A percentile compares a stretch with the other conserved stretches of the same genome.
phyloP scores from a whole-genome alignment of 1,284 basidiomycete genomes.

The Cutaneotrichosporon cavernicola region DNA sequence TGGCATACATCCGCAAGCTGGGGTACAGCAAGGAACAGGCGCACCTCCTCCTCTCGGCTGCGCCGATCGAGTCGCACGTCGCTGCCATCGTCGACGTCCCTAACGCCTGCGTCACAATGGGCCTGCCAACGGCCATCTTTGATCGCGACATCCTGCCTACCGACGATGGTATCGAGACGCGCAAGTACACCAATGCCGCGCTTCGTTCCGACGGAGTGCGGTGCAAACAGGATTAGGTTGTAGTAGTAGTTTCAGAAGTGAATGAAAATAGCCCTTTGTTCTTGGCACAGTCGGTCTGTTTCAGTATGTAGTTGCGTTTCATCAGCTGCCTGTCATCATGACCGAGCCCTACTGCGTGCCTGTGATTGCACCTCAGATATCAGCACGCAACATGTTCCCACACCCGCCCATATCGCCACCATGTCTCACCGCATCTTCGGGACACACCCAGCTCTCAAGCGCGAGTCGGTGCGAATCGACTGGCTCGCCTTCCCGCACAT shows the following conservation, averaged over 20 bases:
- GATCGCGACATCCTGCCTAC: slow-evolving; percentile 57
- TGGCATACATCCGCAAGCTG: slow-evolving; percentile 62
- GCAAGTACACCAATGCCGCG: slow-evolving; percentile 65
- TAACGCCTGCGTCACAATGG: slow-evolving; percentile 34
- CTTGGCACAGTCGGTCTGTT: background rate
- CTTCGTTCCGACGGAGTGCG: slow-evolving; percentile 62
- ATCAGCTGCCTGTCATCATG: background rate
- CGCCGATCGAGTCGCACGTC: slow-evolving; percentile 61
- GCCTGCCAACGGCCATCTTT: slow-evolving; percentile 35
- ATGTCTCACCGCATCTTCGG: background rate
- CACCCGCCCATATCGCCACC: background rate
- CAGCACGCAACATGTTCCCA: too few relatives aligned
- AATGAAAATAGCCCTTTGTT: background rate
- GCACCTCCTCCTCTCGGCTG: slow-evolving; percentile 70
- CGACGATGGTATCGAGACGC: slow-evolving; percentile 61
- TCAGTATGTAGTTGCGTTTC: too few relatives aligned
- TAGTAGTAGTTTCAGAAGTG: background rate
- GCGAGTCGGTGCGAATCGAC: background rate
- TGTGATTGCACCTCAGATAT: background rate
- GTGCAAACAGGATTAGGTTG: slow-evolving; percentile 14
- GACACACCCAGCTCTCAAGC: background rate
- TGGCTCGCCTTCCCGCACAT: background rate
- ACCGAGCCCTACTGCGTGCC: background rate
- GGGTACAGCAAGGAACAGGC: slow-evolving; percentile 61
- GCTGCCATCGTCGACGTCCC: slow-evolving; percentile 36